Percentiles rank a stretch among this genome's conserved stretches.
Conservation (phyloP, 2,329 filamentous ascomycete species). For the Penicillium verrucosum region DNA sequence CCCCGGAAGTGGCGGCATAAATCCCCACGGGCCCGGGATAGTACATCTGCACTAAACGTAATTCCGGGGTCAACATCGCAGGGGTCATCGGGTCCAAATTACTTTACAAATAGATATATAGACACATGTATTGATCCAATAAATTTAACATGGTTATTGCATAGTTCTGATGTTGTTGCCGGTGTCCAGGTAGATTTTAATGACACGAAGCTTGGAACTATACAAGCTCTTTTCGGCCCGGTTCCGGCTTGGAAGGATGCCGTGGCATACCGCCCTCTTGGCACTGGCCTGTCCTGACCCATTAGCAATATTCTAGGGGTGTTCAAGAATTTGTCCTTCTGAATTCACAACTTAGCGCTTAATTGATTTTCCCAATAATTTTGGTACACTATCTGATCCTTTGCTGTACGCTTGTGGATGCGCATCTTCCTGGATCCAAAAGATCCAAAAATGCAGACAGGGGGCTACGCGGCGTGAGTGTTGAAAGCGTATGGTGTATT, state of each 20-base stretch:
- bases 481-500: background rate
- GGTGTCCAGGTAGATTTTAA: background rate
- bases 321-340: background rate
- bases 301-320: background rate
- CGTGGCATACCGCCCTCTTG: constrained; percentile 11
- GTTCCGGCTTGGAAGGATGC: background rate
- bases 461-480: background rate
- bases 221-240: constrained; percentile 2
- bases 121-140: background rate
- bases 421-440: background rate
- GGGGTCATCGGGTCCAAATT: background rate
- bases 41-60: constrained; percentile 1
- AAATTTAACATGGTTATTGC: background rate
- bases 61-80: background rate
- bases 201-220: background rate
- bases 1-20: background rate
- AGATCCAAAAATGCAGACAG: background rate
- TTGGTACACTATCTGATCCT: background rate
- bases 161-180: background rate
- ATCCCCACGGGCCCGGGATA: background rate
- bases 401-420: background rate
- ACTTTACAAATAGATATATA: background rate
- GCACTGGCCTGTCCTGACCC: constrained; percentile 5
- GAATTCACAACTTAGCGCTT: background rate
- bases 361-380: too few relatives aligned